Conservation (phyloP, 75 land plant genomes). For the Pinus albicaulis region DNA sequence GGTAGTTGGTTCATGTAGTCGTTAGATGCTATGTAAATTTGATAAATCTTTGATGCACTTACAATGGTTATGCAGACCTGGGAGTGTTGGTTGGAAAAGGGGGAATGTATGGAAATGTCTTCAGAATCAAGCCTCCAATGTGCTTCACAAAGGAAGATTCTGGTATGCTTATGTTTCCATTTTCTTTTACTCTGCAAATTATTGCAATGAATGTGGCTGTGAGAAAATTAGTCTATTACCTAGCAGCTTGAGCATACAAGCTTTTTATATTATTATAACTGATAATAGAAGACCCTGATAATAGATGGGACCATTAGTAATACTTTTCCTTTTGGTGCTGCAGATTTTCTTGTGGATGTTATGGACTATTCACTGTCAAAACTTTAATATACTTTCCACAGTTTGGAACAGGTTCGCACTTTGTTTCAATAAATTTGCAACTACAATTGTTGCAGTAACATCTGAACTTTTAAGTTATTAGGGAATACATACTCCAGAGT, state of each 20-base stretch:
- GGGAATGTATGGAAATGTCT: conserved; percentile 86
- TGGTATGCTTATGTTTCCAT: conserved; percentile 33
- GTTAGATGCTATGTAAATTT: not conserved
- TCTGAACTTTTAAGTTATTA: not conserved
- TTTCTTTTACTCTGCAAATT: not conserved
- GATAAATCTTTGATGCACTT: not conserved
- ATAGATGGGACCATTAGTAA: not conserved
- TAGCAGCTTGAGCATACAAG: not conserved
- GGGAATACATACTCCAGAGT: not conserved
- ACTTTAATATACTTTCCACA: conserved; percentile 35
- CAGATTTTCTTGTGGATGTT: conserved; percentile 91
- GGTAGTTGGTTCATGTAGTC: conserved; percentile 3
- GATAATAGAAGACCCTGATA: not conserved
- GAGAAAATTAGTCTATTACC: not conserved
- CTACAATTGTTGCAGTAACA: not conserved
- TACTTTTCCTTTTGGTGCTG: conserved; percentile 13
- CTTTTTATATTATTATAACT: not conserved
- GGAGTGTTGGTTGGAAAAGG: conserved; percentile 94
- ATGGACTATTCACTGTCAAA: conserved; percentile 87
- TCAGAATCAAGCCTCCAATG: conserved; percentile 97
- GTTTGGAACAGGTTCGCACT: not conserved
- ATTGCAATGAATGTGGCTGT: not conserved
- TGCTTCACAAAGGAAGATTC: conserved; percentile 96
- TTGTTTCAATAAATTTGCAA: conserved; percentile 4
- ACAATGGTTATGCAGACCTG: conserved; percentile 45